Conservation (phyloP, 139 green algal genomes). For the Coelastrella sp. region DNA sequence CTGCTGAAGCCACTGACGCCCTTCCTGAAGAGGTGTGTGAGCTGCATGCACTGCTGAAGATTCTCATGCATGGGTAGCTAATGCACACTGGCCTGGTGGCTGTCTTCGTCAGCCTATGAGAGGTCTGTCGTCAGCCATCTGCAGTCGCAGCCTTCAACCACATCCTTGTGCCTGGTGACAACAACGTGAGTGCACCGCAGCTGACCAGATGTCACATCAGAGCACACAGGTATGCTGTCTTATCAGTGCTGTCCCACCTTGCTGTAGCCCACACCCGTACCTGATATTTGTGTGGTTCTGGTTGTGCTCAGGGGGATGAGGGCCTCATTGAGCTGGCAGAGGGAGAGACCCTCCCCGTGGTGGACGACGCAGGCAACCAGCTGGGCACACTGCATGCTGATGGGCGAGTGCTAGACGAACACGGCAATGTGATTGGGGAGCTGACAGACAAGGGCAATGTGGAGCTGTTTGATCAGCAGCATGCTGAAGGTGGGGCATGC, state of each 20-base stretch:
- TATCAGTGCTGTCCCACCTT: background rate
- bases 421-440: conserved; percentile 30
- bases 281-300: background rate
- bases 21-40: background rate
- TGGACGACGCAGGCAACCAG: conserved; percentile 46
- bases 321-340: conserved; percentile 46
- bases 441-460: conserved; percentile 49
- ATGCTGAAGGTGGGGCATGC: conserved; percentile 1
- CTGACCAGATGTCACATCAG: background rate
- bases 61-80: no score
- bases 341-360: conserved; percentile 47
- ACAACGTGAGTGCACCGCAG: no score
- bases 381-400: conserved; percentile 41
- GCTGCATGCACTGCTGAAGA: background rate
- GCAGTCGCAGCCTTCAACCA: no score
- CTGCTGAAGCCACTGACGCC: background rate
- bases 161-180: no score
- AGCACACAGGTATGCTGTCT: background rate
- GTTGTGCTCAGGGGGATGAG: background rate
- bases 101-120: no score
- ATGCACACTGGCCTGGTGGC: no score
- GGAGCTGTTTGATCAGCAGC: conserved; percentile 41
- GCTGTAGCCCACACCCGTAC: background rate
- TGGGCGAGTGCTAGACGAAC: conserved; percentile 38
- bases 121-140: no score